These are phyloP conservation scores for Fraxinus angustifolia DNA, from an alignment of 305 asterid genomes.

Conservation along the genomic window DNA sequence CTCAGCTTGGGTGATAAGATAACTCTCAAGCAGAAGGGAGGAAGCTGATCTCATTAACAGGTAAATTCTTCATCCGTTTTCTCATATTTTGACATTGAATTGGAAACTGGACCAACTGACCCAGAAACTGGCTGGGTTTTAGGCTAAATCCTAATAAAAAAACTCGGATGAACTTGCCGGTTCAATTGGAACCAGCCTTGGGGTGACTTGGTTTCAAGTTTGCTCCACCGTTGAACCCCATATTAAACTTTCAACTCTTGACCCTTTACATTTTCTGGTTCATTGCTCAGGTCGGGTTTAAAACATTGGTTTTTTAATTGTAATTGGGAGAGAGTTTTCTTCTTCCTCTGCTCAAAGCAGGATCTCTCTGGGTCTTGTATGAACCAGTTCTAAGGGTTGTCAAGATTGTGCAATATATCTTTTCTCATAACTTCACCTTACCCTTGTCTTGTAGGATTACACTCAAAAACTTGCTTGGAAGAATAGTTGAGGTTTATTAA, in stretches of 20 bases:
- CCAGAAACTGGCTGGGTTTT: background rate
- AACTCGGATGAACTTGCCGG: background rate
- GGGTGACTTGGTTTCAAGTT: background rate
- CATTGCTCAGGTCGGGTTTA: background rate
- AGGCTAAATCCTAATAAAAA: background rate
- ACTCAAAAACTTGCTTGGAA: background rate
- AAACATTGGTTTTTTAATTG: background rate
- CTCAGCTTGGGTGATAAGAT: slow-evolving; percentile 99
- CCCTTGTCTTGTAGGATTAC: background rate
- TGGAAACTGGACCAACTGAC: background rate
- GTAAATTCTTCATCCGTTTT: background rate
- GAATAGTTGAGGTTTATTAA: background rate
- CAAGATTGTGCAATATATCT: background rate
- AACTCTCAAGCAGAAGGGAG: slow-evolving; percentile 98
- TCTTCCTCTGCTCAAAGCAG: background rate
- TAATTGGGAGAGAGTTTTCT: background rate
- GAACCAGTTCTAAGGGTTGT: background rate
- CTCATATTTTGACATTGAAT: background rate
- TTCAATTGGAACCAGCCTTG: background rate
- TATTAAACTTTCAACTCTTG: background rate
- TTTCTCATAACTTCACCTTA: background rate
- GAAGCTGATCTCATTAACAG: slow-evolving; percentile 45
- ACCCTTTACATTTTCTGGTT: background rate
- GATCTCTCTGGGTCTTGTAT: background rate
- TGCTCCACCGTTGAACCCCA: background rate